Base-by-base conservation (phyloP, 2,329 filamentous ascomycete genomes). In the Microsporum canis region DNA sequence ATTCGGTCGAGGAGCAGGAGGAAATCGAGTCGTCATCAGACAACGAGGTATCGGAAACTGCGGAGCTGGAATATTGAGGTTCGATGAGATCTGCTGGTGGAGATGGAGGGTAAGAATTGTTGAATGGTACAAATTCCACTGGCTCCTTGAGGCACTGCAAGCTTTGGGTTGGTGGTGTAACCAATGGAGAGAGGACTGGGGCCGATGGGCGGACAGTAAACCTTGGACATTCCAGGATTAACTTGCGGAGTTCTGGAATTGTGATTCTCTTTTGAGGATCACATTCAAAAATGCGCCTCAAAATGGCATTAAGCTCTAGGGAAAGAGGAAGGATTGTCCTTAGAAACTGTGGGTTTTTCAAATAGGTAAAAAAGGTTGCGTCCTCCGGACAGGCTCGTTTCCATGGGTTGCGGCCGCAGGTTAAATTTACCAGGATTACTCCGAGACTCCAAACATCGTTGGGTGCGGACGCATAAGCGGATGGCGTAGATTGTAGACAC, bases 391-490 rank as follows among this genome's bases (percentile, higher is more conserved):
- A 96, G 64, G 94, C 94, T 73, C 94, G 88, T 79, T 97, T 97
- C 94, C 94, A 99, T 63, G 94, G 94, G 77, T 99, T 99, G 73
- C 94, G 90, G 71, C 94, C 94, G 77, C 94, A 99, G 58, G 91
- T 95, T 67, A 99, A 81, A 79, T 99, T 99, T 69, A 99, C 91
- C 63, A 99, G 82, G 72, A 99, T 96, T 59, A 99, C 92, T 67
- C 94, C 94, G n/a, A 99, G 83, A 70, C 89, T 92, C 94, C 94
- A 99, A 68, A 97, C 86, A 75, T 99, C 94, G 78, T 97, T 99
- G 62, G 92, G 89, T 59, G 89, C 91, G 66, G 91, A 96, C 67
- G 86, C 86, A 76, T 99, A 99, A 75, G 84, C 80, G 84, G 82
- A 83, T 55, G 34, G 85, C 70, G 79, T 87, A 61, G 86, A 82